Evolutionary conservation across 2,329 filamentous ascomycete species (phyloP).

Genomic region (Penicillium sp.): DNA sequence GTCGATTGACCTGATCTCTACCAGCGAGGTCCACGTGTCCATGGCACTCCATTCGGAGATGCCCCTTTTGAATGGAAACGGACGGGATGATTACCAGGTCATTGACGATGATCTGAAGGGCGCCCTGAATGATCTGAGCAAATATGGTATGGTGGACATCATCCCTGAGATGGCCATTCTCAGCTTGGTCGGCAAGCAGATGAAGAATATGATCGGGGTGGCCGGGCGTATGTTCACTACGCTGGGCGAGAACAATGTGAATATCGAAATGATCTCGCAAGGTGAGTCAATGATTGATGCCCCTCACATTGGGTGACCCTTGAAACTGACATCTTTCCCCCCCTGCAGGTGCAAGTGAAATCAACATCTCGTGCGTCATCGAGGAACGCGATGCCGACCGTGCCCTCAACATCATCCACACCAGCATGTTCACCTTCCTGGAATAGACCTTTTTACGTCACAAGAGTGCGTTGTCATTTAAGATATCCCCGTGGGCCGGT

Average conservation of each 20-base stretch:
- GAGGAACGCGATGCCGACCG: constrained; percentile 86
- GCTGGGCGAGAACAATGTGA: constrained; percentile 88
- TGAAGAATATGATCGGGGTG: constrained; percentile 97
- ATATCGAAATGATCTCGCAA: constrained; percentile 99
- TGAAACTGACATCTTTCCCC: constrained; percentile 12
- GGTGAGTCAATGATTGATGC: constrained; percentile 56
- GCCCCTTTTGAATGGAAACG: constrained; percentile 52
- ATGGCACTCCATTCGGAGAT: constrained; percentile 88
- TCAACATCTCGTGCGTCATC: constrained; percentile 98
- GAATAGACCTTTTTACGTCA: constrained; percentile 53
- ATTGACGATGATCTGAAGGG: constrained; percentile 63
- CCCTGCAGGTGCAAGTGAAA: constrained; percentile 82
- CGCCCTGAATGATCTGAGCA: constrained; percentile 70
- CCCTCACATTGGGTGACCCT: background rate
- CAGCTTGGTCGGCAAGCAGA: constrained; percentile 88
- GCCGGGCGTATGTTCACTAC: constrained; percentile 94
- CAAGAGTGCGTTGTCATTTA: constrained; percentile 22
- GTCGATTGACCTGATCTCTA: constrained; percentile 94
- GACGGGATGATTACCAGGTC: constrained; percentile 54
- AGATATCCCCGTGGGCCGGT: constrained; percentile 26
- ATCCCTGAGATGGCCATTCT: constrained; percentile 93
- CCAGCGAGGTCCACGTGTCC: constrained; percentile 93
- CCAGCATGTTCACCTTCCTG: constrained; percentile 93
- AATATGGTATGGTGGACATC: constrained; percentile 87
- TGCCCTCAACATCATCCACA: constrained; percentile 94